Percentiles rank a stretch among this genome's conserved stretches.
phyloP scores from a whole-genome alignment of 2,329 filamentous ascomycete species.

The Ophiostoma tasmaniense region DNA sequence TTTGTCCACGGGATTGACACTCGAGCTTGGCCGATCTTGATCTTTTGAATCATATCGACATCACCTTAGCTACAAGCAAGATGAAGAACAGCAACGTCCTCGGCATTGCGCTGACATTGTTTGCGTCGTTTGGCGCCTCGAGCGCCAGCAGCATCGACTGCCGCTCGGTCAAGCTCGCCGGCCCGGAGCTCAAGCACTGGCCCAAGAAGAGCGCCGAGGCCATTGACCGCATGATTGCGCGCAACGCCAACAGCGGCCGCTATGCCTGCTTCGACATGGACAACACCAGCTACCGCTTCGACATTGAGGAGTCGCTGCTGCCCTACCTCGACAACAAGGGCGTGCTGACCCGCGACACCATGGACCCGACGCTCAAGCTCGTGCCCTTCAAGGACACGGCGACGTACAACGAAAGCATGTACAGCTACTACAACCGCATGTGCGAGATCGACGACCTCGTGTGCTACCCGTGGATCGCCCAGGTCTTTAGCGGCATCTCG shows the following conservation, averaged over 20 bases:
- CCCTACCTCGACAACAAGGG: slow-evolving; percentile 6
- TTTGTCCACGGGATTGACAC: neutral
- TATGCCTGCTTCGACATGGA: slow-evolving; percentile 7
- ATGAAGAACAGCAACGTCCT: slow-evolving; percentile 1
- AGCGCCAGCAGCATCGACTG: neutral
- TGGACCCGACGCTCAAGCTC: slow-evolving; percentile 5
- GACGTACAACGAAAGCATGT: neutral
- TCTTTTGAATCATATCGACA: neutral
- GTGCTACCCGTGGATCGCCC: neutral
- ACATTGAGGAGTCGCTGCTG: neutral
- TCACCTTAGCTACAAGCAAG: too few species aligned
- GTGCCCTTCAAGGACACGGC: slow-evolving; percentile 4
- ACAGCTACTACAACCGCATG: slow-evolving; percentile 3
- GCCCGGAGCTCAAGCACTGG: slow-evolving; percentile 1
- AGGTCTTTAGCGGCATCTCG: neutral
- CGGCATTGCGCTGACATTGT: neutral
- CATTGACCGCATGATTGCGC: slow-evolving; percentile 2
- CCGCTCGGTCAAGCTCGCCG: neutral
- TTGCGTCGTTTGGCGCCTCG: neutral
- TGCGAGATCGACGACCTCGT: neutral
- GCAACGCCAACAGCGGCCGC: neutral
- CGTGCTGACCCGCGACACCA: slow-evolving; percentile 5
- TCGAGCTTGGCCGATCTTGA: neutral
- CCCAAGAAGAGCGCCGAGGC: neutral
- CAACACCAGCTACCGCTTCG: slow-evolving; percentile 4